Evolutionary conservation across 225 moss, liverwort and hornwort species (phyloP), one percentile per base, ranked within the genome.

Genomic region (Marchantia polymorpha): DNA sequence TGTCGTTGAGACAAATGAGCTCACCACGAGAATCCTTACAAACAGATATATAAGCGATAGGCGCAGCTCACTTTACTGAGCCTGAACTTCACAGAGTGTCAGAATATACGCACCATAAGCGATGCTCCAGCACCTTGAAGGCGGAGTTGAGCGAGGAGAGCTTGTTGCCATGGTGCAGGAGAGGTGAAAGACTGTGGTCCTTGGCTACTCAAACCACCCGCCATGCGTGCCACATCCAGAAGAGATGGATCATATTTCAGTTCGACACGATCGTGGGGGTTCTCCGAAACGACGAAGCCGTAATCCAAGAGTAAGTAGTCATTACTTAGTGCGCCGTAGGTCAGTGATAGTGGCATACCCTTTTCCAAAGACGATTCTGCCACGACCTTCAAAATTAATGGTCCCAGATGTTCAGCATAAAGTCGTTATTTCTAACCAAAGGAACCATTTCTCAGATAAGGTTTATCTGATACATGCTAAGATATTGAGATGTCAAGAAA

Each of bases 261-360:
- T 76, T 87, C 90, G 27, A 91, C 85, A n/a, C 84, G 81, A 60
- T 90, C 90, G 70, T 91, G 79, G 50, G 89, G 88, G 54, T 93
- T 93, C n/a, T 86, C 82, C 59, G 87, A 82, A 67, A 89, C 64
- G 30, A 90, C 77, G 69, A 93, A 91, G 11, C 93, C 93, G 55
- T 91, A 93, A 71, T 93, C 90, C 51, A 93, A 84, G 27, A 93
- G 84, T 67, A 91, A 85, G 50, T 85, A 64, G 55, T 91, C 91
- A 76, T 93, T 93, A 85, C 89, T 91, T 66, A 89, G 78, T 83
- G 90, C 76, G 3, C 91, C 91, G 77, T 93, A 93, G 68, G 91
- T 86, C 39, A 93, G 63, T 19, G 89, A 77, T 0, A 93, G 19
- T 10, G 83, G 75, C 75, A 84, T 85, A 47, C 90, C 93, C 79